phyloP scores from a whole-genome alignment of 2,329 filamentous ascomycete genomes.

The Hymenoscyphus occultus region DNA sequence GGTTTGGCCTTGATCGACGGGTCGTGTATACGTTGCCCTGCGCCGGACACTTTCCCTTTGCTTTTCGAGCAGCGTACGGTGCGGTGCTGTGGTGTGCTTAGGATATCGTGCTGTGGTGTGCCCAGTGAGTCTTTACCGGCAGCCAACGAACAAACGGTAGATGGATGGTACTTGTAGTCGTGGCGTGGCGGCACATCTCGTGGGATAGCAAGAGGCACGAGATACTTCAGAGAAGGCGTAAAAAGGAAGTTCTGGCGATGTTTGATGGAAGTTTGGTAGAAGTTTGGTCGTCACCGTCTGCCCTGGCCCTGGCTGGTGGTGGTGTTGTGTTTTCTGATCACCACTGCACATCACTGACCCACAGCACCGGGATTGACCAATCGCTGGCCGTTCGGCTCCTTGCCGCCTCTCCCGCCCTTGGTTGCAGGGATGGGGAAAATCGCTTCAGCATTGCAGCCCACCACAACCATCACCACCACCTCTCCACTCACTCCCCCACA shows the following conservation, averaged over 20 bases:
- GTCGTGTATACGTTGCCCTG: constrained; percentile 1
- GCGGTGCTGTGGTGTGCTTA: not conserved
- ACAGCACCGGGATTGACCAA: not conserved
- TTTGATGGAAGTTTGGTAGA: constrained; percentile 1
- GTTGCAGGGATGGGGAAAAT: not conserved
- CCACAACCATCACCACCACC: not conserved
- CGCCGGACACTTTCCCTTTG: not conserved
- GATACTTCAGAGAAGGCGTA: not conserved
- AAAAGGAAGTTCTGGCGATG: constrained; percentile 7
- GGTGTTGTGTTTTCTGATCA: constrained; percentile 1
- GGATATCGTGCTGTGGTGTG: not conserved
- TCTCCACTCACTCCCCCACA: not conserved
- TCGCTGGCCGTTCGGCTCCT: not conserved
- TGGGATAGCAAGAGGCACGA: constrained; percentile 1
- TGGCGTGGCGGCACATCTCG: constrained; percentile 1
- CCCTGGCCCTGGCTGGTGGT: not conserved
- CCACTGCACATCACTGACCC: not conserved
- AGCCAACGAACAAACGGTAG: not conserved
- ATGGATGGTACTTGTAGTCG: not conserved
- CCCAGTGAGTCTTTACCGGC: not conserved
- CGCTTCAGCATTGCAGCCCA: not conserved
- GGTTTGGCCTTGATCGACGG: constrained; percentile 1
- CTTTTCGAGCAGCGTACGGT: not conserved
- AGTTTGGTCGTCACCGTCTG: not conserved
- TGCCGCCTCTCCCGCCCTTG: not conserved